These are phyloP conservation scores for Trypanosoma mega DNA, from an alignment of 208 protist genomes.

Conservation along the genomic window DNA sequence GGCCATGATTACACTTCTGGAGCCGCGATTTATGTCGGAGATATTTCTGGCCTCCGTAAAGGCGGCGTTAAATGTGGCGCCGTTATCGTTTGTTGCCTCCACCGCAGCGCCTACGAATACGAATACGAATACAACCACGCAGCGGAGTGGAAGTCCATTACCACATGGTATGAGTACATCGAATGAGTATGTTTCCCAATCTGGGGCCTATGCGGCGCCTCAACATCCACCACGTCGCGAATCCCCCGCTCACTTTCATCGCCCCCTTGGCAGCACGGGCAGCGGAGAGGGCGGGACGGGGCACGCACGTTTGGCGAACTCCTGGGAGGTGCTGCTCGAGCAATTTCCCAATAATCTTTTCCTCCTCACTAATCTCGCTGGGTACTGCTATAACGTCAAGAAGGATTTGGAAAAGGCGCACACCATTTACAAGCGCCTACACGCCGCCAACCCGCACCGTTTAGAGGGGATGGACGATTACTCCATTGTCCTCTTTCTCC, in stretches of 20 bases:
- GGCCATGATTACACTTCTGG: constrained; percentile 17
- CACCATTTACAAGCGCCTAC: constrained; percentile 87
- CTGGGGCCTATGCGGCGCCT: not conserved
- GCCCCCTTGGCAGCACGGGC: not conserved
- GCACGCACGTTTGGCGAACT: constrained; percentile 29
- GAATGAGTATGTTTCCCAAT: not conserved
- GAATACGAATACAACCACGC: not conserved
- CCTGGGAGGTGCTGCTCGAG: constrained; percentile 59
- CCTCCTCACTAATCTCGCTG: constrained; percentile 79
- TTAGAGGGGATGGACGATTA: constrained; percentile 94
- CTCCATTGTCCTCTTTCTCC: constrained; percentile 97
- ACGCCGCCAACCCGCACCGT: constrained; percentile 81
- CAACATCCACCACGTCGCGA: not conserved
- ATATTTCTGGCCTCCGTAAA: constrained; percentile 67
- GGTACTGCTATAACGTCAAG: constrained; percentile 87
- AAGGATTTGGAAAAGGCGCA: constrained; percentile 80
- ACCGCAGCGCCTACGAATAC: not conserved
- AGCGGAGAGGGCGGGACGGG: not conserved
- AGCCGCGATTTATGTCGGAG: constrained; percentile 62
- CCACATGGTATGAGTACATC: too few relatives aligned
- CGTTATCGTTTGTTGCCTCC: constrained; percentile 30
- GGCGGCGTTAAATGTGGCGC: constrained; percentile 58
- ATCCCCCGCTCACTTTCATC: not conserved
- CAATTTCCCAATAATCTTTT: constrained; percentile 72
- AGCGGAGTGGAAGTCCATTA: not conserved